Percentiles rank a stretch among this genome's conserved stretches.
phyloP scores from a whole-genome alignment of 1,284 basidiomycete genomes.

The Athelia sp. region DNA sequence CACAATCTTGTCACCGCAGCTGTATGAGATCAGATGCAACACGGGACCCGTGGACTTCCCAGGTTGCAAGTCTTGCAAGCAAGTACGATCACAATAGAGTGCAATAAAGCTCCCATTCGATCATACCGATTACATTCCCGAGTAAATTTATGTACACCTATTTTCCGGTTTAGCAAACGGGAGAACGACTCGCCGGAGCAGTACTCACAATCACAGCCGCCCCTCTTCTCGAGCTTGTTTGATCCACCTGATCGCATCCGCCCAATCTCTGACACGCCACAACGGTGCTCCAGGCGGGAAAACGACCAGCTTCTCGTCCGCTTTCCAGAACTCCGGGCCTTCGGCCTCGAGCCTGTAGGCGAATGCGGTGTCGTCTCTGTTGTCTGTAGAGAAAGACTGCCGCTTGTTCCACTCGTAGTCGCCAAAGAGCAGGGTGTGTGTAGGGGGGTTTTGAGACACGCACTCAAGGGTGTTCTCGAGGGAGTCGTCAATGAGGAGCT shows the following conservation, averaged over 20 bases:
- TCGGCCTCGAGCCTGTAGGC: constrained; percentile 46
- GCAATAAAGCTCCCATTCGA: no score
- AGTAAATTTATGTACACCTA: no score
- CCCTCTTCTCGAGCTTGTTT: constrained; percentile 28
- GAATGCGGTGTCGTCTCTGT: constrained; percentile 53
- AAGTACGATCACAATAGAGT: no score
- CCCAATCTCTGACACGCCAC: constrained; percentile 50
- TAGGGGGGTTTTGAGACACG: constrained; percentile 27
- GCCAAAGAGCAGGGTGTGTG: constrained; percentile 73
- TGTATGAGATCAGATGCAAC: no score
- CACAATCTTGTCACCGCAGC: no score
- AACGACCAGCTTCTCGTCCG: constrained; percentile 35
- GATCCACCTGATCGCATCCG: constrained; percentile 47
- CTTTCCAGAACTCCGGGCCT: constrained; percentile 53
- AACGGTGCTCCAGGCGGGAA: constrained; percentile 41
- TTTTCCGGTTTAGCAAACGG: no score
- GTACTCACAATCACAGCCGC: constrained; percentile 14
- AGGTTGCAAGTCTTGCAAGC: no score
- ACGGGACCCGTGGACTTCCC: no score
- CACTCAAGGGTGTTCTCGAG: constrained; percentile 70
- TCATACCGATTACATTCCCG: no score
- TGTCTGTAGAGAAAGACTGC: constrained; percentile 36
- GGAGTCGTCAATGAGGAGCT: constrained; percentile 74
- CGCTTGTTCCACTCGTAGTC: constrained; percentile 72
- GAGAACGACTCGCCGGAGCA: no score